A percentile compares a stretch with the other conserved stretches of the same genome.
phyloP scores from a whole-genome alignment of 73 alveolate species.

The Paramecium caudatum region DNA sequence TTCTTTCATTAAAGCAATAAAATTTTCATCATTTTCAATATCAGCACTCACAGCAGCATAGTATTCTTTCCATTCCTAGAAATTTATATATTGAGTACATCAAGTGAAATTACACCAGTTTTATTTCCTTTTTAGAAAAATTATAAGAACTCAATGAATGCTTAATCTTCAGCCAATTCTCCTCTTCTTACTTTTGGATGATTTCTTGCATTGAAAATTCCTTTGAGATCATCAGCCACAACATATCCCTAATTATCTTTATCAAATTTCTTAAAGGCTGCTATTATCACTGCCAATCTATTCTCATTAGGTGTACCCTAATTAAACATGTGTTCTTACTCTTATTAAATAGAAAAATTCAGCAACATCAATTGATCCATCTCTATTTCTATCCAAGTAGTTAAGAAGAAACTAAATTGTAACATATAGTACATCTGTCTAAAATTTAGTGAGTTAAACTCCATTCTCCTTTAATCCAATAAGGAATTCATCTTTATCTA shows the following conservation, averaged over 20 bases:
- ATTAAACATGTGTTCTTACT: not conserved
- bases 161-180: constrained; percentile 83
- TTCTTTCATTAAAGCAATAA: constrained; percentile 76
- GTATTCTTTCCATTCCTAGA: constrained; percentile 81
- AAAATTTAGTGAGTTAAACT: constrained; percentile 88
- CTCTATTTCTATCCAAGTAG: constrained; percentile 61
- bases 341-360: constrained; percentile 55
- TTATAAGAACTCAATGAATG: constrained; percentile 80
- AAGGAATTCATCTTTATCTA: constrained; percentile 93
- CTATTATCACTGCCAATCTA: constrained; percentile 78
- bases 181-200: constrained; percentile 85
- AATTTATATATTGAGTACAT: constrained; percentile 45
- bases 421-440: constrained; percentile 87
- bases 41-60: constrained; percentile 85
- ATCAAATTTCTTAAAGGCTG: constrained; percentile 82
- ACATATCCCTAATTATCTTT: constrained; percentile 79
- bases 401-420: not conserved
- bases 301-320: constrained; percentile 80
- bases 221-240: constrained; percentile 81
- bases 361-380: constrained; percentile 62
- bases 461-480: constrained; percentile 94
- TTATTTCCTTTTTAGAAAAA: constrained; percentile 80
- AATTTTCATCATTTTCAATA: constrained; percentile 81
- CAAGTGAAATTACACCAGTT: constrained; percentile 75
- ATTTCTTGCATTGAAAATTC: constrained; percentile 81